Conservation (phyloP, 768 basidiomycete species). For the Cystobasidium ongulense region DNA sequence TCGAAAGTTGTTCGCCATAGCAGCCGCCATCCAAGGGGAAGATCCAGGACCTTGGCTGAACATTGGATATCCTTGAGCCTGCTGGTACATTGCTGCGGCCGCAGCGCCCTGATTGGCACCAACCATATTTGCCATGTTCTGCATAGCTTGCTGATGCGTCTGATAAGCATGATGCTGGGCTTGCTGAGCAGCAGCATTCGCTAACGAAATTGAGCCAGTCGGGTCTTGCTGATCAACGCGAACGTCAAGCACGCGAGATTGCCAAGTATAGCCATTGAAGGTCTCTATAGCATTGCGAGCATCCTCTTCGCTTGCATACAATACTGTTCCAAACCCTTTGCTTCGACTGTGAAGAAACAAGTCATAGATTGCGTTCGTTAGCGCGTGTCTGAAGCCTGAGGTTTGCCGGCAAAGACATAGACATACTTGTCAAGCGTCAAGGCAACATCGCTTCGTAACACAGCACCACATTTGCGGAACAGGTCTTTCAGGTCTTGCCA, state of each 20-base stretch:
- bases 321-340: constrained; percentile 84
- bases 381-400: not conserved
- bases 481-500: constrained; percentile 99
- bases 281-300: constrained; percentile 89
- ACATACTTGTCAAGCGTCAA: constrained; percentile 40
- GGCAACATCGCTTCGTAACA: constrained; percentile 57
- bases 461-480: constrained; percentile 87
- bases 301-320: constrained; percentile 88
- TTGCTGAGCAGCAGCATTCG: constrained; percentile 38
- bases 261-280: constrained; percentile 63
- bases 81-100: not conserved
- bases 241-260: constrained; percentile 43
- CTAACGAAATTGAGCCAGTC: constrained; percentile 38
- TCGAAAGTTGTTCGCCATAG: not conserved
- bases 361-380: constrained; percentile 52
- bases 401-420: too few species aligned
- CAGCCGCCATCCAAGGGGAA: constrained; percentile 26
- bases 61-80: not conserved
- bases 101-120: not conserved
- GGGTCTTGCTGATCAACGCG: constrained; percentile 43
- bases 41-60: not conserved
- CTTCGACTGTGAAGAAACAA: constrained; percentile 82
- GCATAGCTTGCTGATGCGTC: constrained; percentile 28
- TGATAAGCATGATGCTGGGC: constrained; percentile 31
- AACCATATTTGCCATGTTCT: constrained; percentile 28